Percentiles rank a stretch among this genome's conserved stretches.
Conservation (phyloP, 805 yeast genomes). For the Kodamaea hsintzibuensis region DNA sequence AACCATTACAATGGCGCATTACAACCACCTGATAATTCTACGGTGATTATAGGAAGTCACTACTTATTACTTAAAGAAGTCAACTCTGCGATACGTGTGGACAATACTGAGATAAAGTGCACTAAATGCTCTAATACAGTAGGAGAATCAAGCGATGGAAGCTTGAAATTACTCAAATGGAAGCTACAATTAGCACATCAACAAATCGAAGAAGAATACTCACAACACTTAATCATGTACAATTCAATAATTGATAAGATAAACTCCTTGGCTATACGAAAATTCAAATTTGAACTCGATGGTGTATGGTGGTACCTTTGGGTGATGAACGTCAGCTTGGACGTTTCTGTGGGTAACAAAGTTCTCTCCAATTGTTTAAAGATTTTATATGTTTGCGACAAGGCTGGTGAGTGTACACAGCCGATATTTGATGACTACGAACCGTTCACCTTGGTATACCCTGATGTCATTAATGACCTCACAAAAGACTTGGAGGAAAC, state of each 20-base stretch:
- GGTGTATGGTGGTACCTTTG: constrained; percentile 26
- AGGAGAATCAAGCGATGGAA: constrained; percentile 36
- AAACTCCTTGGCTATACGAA: constrained; percentile 39
- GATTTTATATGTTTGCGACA: constrained; percentile 22
- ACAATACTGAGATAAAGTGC: constrained; percentile 20
- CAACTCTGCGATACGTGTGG: constrained; percentile 7
- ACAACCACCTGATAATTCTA: constrained; percentile 39
- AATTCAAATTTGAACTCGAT: constrained; percentile 22
- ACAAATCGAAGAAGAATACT: constrained; percentile 15
- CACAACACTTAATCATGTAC: constrained; percentile 21
- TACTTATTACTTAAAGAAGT: constrained; percentile 46
- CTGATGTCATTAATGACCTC: constrained; percentile 18
- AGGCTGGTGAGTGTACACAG: constrained; percentile 11
- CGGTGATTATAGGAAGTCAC: constrained; percentile 56
- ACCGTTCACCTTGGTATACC: constrained; percentile 15
- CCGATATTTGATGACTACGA: constrained; percentile 21
- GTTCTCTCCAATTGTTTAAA: constrained; percentile 28
- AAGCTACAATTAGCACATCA: constrained; percentile 6
- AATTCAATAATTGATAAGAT: constrained; percentile 35
- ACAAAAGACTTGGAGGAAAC: constrained; percentile 14
- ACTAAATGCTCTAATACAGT: constrained; percentile 40
- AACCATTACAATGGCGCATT: constrained; percentile 40
- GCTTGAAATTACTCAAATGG: constrained; percentile 14
- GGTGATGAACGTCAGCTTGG: constrained; percentile 38
- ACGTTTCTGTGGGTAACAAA: constrained; percentile 22